Conservation (phyloP, 2,329 filamentous ascomycete species). For the Colletotrichum coccodes region DNA sequence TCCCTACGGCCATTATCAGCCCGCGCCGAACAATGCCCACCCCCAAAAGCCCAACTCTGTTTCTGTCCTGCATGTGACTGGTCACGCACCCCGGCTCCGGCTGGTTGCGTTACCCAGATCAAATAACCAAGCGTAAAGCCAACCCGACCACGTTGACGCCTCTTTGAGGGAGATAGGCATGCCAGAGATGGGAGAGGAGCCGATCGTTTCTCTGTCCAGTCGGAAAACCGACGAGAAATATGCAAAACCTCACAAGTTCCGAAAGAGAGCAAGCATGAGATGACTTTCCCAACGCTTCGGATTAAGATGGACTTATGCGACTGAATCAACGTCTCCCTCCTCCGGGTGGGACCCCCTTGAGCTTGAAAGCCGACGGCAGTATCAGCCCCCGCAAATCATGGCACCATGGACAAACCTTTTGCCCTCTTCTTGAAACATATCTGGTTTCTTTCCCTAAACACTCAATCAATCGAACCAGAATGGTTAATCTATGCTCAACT, state of each 20-base stretch:
- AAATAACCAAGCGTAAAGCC: slow-evolving; percentile 8
- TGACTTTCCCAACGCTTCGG: no score
- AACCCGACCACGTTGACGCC: neutral
- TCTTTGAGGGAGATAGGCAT: neutral
- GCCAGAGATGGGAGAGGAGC: neutral
- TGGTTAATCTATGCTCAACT: neutral
- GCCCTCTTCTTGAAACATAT: slow-evolving; percentile 22
- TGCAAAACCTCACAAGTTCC: neutral
- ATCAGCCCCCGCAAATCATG: slow-evolving; percentile 27
- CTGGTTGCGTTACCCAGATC: slow-evolving; percentile 23
- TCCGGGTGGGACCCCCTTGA: slow-evolving; percentile 6
- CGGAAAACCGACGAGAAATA: neutral
- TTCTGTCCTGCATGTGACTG: slow-evolving; percentile 27
- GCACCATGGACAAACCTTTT: slow-evolving; percentile 25
- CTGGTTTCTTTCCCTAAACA: slow-evolving; percentile 20
- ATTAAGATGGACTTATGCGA: neutral
- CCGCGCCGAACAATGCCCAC: slow-evolving; percentile 10
- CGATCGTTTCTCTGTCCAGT: slow-evolving; percentile 1
- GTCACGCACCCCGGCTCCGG: slow-evolving; percentile 15
- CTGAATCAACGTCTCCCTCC: neutral
- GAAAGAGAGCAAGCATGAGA: no score
- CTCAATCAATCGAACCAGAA: neutral
- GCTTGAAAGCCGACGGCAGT: slow-evolving; percentile 11
- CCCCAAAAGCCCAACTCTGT: slow-evolving; percentile 8
- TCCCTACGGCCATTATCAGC: neutral